These are phyloP conservation scores for Camellia sinensis DNA, from an alignment of 148 eudicot species.

Conservation along the genomic window DNA sequence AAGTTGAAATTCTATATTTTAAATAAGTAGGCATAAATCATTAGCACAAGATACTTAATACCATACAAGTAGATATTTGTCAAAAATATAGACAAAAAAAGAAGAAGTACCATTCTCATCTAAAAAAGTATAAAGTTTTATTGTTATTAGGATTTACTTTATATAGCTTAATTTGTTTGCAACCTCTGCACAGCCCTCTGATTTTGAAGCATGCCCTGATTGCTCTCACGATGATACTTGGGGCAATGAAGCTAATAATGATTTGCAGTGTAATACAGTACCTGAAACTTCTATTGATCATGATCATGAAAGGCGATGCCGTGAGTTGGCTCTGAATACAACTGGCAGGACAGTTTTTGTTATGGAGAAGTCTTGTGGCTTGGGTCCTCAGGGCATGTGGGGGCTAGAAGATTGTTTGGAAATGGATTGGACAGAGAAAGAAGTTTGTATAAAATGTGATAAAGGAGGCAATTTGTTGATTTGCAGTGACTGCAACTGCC, in stretches of 20 bases:
- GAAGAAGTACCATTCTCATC: too few species aligned
- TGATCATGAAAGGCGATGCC: not conserved
- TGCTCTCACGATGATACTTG: not conserved
- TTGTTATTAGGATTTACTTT: not conserved
- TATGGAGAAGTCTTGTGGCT: not conserved
- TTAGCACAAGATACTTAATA: too few species aligned
- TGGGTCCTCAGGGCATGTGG: slow-evolving; percentile 1
- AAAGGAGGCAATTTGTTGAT: slow-evolving; percentile 42
- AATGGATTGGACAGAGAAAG: slow-evolving; percentile 31
- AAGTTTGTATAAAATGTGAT: slow-evolving; percentile 52
- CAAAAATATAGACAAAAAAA: too few species aligned
- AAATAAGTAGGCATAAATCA: too few species aligned
- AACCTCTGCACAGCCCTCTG: not conserved
- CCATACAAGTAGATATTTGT: too few species aligned
- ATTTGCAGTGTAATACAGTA: not conserved
- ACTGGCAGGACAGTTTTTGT: not conserved
- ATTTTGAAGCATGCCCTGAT: not conserved
- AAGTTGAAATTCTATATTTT: too few species aligned
- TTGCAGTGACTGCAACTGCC: slow-evolving; percentile 47
- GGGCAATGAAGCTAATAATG: slow-evolving; percentile 9
- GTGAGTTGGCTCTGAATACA: not conserved
- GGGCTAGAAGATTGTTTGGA: not conserved
- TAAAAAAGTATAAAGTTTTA: too few species aligned
- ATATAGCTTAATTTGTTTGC: not conserved
- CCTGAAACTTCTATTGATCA: slow-evolving; percentile 8